A percentile compares a stretch with the other conserved stretches of the same genome.
phyloP scores from a whole-genome alignment of 768 basidiomycete genomes.

The Lactarius tabidus region DNA sequence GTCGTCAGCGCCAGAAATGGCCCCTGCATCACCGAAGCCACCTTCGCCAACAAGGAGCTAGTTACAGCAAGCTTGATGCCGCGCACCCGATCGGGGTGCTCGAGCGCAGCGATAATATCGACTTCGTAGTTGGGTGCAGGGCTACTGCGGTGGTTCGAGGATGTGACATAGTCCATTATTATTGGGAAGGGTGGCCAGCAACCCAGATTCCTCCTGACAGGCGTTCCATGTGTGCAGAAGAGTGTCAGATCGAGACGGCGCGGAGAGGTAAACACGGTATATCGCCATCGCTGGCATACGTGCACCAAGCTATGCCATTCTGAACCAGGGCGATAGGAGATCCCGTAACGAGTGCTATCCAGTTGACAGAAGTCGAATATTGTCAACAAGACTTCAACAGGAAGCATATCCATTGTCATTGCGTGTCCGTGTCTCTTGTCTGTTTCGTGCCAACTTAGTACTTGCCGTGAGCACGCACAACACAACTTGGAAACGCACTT shows the following conservation, averaged over 20 bases:
- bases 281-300: background rate
- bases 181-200: background rate
- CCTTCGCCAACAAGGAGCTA: background rate
- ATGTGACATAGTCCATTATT: background rate
- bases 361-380: background rate
- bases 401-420: background rate
- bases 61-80: background rate
- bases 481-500: too few species aligned
- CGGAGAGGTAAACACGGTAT: background rate
- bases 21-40: background rate
- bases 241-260: background rate
- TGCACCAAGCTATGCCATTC: background rate
- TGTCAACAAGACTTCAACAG: background rate
- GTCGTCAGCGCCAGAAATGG: background rate
- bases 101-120: background rate
- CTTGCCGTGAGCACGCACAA: background rate
- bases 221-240: background rate
- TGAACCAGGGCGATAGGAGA: background rate
- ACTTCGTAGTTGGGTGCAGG: background rate
- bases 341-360: background rate
- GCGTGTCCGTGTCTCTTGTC: background rate
- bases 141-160: background rate
- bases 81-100: background rate
- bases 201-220: background rate
- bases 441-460: background rate